Evolutionary conservation across 225 moss, liverwort and hornwort genomes (phyloP).

Genomic region (Neckera pumila): DNA sequence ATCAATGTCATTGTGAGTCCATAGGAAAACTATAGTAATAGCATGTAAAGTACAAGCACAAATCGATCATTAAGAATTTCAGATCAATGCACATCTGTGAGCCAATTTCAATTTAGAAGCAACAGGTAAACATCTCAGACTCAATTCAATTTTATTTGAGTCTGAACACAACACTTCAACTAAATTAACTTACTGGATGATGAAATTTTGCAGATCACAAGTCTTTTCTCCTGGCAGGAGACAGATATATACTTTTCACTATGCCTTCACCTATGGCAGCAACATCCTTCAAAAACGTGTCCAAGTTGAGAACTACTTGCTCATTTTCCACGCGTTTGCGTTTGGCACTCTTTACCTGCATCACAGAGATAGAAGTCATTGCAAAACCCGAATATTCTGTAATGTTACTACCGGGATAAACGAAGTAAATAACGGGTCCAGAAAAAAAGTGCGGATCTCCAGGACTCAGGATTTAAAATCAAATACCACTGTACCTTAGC

Average conservation of each 20-base stretch:
- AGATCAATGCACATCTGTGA: not conserved
- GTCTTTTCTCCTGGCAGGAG: constrained; percentile 26
- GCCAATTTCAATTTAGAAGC: not conserved
- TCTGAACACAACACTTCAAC: not conserved
- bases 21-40: not conserved
- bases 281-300: constrained; percentile 34
- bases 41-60: not conserved
- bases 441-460: not conserved
- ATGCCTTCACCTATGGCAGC: constrained; percentile 59
- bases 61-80: not conserved
- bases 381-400: not conserved
- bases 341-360: constrained; percentile 40
- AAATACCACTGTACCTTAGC: constrained; percentile 6
- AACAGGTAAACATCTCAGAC: not conserved
- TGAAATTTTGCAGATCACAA: not conserved
- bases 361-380: not conserved
- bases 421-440: not conserved
- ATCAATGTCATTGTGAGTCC: not conserved
- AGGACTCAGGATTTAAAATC: not conserved
- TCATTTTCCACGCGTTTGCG: constrained; percentile 45
- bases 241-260: constrained; percentile 50
- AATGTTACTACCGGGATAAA: not conserved
- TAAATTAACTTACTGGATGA: not conserved
- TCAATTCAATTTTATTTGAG: not conserved
- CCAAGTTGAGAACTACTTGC: constrained; percentile 5